These are phyloP conservation scores for Coleophoma cylindrospora DNA, from an alignment of 2,329 filamentous ascomycete species.

Conservation along the genomic window DNA sequence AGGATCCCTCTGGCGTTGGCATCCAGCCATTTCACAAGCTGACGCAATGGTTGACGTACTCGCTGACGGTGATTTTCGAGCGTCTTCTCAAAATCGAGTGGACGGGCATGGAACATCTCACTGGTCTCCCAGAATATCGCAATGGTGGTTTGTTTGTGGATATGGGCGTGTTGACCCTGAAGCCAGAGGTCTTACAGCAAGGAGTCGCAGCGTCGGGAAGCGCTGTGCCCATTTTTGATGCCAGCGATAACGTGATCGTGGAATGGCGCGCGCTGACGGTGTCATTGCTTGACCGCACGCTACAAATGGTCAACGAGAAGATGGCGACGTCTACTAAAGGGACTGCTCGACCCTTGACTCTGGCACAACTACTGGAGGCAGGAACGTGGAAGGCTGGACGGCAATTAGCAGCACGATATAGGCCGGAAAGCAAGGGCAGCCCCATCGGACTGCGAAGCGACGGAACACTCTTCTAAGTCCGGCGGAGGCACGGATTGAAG, in stretches of 20 bases:
- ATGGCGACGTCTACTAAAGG: constrained; percentile 36
- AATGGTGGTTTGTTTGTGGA: constrained; percentile 68
- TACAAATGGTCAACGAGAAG: too few relatives aligned
- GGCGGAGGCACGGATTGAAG: too few relatives aligned
- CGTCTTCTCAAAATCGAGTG: constrained; percentile 46
- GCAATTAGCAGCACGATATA: neutral
- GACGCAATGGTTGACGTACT: constrained; percentile 71
- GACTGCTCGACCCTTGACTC: constrained; percentile 40
- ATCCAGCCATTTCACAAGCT: constrained; percentile 56
- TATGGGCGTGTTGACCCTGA: constrained; percentile 46
- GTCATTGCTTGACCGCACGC: constrained; percentile 44
- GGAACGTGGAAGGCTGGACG: constrained; percentile 44
- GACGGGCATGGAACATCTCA: constrained; percentile 50
- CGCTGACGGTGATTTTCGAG: constrained; percentile 61
- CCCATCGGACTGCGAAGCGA: neutral
- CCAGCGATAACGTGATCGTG: constrained; percentile 55
- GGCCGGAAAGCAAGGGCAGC: neutral
- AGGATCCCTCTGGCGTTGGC: constrained; percentile 5
- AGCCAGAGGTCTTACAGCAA: constrained; percentile 34
- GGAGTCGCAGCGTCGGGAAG: constrained; percentile 39
- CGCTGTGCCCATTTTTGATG: constrained; percentile 43
- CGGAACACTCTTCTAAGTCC: too few relatives aligned
- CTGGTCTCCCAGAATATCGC: constrained; percentile 66
- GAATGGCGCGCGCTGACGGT: constrained; percentile 63
- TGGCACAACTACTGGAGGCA: constrained; percentile 48